These are phyloP conservation scores for Xylaria sp. DNA, from an alignment of 2,329 filamentous ascomycete species.

Conservation along the genomic window DNA sequence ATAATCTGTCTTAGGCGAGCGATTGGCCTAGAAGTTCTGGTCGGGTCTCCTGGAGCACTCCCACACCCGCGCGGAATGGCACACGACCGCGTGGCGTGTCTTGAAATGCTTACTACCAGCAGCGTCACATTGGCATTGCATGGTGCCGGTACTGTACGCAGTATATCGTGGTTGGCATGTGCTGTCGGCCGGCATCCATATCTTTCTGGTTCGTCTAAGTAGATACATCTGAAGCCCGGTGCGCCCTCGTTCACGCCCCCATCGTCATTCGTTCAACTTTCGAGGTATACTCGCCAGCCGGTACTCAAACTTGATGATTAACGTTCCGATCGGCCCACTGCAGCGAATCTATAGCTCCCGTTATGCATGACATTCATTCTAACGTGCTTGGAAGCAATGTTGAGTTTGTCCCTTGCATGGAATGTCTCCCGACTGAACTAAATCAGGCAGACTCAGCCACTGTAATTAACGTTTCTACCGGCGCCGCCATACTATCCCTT, in stretches of 20 bases:
- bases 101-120: conserved; percentile 19
- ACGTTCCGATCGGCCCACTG: conserved; percentile 8
- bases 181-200: conserved; percentile 18
- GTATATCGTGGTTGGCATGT: conserved; percentile 20
- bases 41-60: conserved; percentile 3
- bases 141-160: conserved; percentile 10
- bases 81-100: conserved; percentile 37
- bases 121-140: conserved; percentile 22
- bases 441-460: conserved; percentile 29
- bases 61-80: conserved; percentile 26
- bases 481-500: conserved; percentile 3
- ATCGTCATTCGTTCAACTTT: conserved; percentile 10
- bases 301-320: neutral
- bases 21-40: neutral
- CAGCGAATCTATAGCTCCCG: conserved; percentile 11
- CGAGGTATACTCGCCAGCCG: conserved; percentile 15
- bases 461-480: neutral
- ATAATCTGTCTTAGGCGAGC: neutral
- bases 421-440: conserved; percentile 20
- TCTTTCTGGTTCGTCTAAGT: conserved; percentile 8
- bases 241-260: conserved; percentile 26
- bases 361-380: conserved; percentile 31
- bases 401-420: conserved; percentile 30
- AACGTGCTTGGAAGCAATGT: conserved; percentile 1
- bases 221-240: conserved; percentile 2